Percentiles rank a stretch among this genome's conserved stretches.
Conservation (phyloP, 257 asterid genomes). For the Nicotiana obtusifolia region DNA sequence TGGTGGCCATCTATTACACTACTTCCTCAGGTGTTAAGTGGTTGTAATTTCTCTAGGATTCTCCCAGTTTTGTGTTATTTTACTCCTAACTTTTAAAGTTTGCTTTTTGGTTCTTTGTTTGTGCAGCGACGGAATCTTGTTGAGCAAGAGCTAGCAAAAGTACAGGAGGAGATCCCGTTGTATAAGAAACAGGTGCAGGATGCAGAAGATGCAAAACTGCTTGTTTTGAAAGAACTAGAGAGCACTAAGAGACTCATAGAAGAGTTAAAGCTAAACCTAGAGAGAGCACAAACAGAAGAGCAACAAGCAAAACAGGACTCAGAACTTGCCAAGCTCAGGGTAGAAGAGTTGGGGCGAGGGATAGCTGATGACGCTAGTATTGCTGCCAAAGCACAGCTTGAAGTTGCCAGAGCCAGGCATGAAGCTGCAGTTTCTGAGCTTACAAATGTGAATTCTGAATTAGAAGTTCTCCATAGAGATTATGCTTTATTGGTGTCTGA, state of each 20-base stretch:
- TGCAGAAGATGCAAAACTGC: constrained; percentile 67
- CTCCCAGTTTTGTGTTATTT: background rate
- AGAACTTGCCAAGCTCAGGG: constrained; percentile 79
- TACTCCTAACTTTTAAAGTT: background rate
- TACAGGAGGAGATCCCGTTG: constrained; percentile 72
- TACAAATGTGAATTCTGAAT: constrained; percentile 41
- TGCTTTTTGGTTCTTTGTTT: background rate
- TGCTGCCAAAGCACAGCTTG: constrained; percentile 96
- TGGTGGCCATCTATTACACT: background rate
- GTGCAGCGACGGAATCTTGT: constrained; percentile 78
- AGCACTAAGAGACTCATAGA: constrained; percentile 73
- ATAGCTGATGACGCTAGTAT: constrained; percentile 74
- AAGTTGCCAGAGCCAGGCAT: constrained; percentile 83
- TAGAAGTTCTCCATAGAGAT: constrained; percentile 59
- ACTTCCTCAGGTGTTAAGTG: background rate
- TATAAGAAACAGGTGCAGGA: constrained; percentile 54
- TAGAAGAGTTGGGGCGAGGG: constrained; percentile 87
- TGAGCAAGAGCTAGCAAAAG: constrained; percentile 80
- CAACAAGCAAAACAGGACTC: constrained; percentile 91
- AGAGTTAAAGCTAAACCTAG: constrained; percentile 85
- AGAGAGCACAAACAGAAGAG: constrained; percentile 84
- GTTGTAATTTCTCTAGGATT: background rate
- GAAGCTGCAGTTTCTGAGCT: constrained; percentile 70
- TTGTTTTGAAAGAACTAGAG: constrained; percentile 66
- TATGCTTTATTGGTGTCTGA: constrained; percentile 46